Evolutionary conservation across 495 filamentous ascomycete species (phyloP).

Genomic region (Entonaema liquescens): DNA sequence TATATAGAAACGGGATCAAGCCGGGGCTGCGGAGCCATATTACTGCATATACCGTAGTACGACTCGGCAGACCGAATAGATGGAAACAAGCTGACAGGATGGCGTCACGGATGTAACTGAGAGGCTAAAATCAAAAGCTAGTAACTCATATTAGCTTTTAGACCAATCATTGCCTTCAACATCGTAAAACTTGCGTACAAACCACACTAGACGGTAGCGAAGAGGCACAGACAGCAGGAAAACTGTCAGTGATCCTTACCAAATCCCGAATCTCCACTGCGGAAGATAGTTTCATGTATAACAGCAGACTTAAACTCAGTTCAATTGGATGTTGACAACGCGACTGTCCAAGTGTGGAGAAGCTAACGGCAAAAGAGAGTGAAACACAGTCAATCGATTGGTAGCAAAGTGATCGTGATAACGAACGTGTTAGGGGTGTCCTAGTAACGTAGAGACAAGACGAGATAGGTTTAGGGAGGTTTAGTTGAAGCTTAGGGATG

Average conservation of each 20-base stretch:
- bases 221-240: conserved; percentile 6
- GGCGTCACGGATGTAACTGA: conserved; percentile 22
- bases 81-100: conserved; percentile 5
- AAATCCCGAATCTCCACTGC: conserved; percentile 33
- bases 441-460: conserved; percentile 11
- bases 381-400: conserved; percentile 27
- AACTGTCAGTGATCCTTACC: conserved; percentile 7
- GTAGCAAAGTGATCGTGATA: conserved; percentile 15
- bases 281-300: conserved; percentile 23
- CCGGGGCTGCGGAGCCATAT: conserved; percentile 21
- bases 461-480: conserved; percentile 2
- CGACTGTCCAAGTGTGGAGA: conserved; percentile 20
- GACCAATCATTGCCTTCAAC: conserved; percentile 24
- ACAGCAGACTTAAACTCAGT: not conserved
- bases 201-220: conserved; percentile 5
- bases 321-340: conserved; percentile 24
- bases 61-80: conserved; percentile 21
- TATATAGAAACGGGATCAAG: conserved; percentile 2
- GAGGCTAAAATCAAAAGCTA: conserved; percentile 31
- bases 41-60: conserved; percentile 4
- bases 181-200: conserved; percentile 14
- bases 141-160: conserved; percentile 21
- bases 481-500: not conserved
- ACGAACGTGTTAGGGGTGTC: not conserved
- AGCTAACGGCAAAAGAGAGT: conserved; percentile 19